These are phyloP conservation scores for Penicillium sp. DNA, from an alignment of 2,329 filamentous ascomycete genomes.

Conservation along the genomic window DNA sequence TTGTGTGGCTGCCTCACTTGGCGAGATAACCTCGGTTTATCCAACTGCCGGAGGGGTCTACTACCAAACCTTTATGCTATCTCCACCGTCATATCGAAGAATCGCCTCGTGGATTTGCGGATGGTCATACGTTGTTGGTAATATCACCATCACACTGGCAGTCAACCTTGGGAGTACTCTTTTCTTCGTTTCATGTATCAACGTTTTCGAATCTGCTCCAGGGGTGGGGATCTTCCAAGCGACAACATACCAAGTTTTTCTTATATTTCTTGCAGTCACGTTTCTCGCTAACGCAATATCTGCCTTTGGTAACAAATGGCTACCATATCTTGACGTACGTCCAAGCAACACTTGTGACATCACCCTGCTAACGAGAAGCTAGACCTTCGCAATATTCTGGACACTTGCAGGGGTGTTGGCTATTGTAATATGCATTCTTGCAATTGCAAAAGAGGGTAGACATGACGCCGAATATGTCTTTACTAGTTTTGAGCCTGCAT, in stretches of 20 bases:
- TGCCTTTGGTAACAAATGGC: conserved; percentile 44
- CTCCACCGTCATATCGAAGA: conserved; percentile 54
- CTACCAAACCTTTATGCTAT: conserved; percentile 59
- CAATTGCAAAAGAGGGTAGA: conserved; percentile 59
- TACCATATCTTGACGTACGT: conserved; percentile 57
- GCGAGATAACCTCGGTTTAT: conserved; percentile 59
- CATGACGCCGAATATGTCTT: conserved; percentile 52
- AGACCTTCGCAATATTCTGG: conserved; percentile 67
- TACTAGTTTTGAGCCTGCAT: conserved; percentile 48
- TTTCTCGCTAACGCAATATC: conserved; percentile 46
- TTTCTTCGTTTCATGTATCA: conserved; percentile 47
- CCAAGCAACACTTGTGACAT: not conserved
- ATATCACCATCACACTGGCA: conserved; percentile 65
- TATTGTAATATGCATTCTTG: conserved; percentile 59
- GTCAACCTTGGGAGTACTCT: conserved; percentile 59
- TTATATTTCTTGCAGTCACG: conserved; percentile 62
- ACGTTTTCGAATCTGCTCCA: conserved; percentile 43
- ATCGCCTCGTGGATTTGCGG: conserved; percentile 59
- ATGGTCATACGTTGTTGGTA: conserved; percentile 65
- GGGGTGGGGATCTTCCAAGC: conserved; percentile 42
- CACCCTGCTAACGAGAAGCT: conserved; percentile 42
- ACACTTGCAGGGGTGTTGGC: conserved; percentile 53
- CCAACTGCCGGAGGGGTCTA: conserved; percentile 60
- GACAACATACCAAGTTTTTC: conserved; percentile 52
- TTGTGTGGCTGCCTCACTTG: conserved; percentile 55